phyloP scores from a whole-genome alignment of 495 filamentous ascomycete species.

The Stereocaulon alpinum region DNA sequence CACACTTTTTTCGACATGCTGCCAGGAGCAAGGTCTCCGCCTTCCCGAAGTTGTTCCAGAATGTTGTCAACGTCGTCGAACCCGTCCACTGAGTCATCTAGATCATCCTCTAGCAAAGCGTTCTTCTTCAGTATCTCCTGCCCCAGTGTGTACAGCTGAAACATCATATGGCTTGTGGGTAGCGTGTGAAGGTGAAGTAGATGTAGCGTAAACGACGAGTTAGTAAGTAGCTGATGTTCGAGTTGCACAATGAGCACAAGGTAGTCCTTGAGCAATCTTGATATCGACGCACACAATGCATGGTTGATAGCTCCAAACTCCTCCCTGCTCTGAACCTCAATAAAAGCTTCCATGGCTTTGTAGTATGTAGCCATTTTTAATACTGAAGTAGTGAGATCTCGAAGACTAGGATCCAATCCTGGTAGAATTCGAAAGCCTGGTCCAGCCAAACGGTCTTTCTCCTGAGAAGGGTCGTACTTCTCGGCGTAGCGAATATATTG shows the following conservation, averaged over 20 bases:
- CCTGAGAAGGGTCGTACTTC: constrained; percentile 68
- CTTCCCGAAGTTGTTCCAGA: constrained; percentile 67
- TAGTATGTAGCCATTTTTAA: constrained; percentile 94
- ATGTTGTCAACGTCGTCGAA: constrained; percentile 81
- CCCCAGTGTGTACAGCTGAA: constrained; percentile 75
- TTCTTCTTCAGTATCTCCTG: constrained; percentile 82
- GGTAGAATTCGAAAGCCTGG: constrained; percentile 69
- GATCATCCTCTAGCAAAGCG: constrained; percentile 74
- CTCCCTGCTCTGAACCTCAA: constrained; percentile 85
- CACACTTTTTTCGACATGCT: constrained; percentile 84
- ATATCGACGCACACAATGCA: constrained; percentile 83
- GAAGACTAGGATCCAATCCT: constrained; percentile 81
- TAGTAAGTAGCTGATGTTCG: constrained; percentile 82
- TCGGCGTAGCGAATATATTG: constrained; percentile 84
- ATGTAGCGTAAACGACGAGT: constrained; percentile 79
- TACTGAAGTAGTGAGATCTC: constrained; percentile 78
- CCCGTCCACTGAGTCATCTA: constrained; percentile 72
- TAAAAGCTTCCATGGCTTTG: constrained; percentile 78
- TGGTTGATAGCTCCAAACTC: constrained; percentile 96
- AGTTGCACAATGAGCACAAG: constrained; percentile 84
- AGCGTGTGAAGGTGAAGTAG: constrained; percentile 85
- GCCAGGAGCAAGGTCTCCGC: constrained; percentile 62
- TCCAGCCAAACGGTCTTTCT: constrained; percentile 76
- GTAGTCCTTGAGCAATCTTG: constrained; percentile 87
- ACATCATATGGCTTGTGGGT: constrained; percentile 79